These are phyloP conservation scores for Brasilioporus rufonigricans DNA, from an alignment of 768 basidiomycete species.

Conservation along the genomic window DNA sequence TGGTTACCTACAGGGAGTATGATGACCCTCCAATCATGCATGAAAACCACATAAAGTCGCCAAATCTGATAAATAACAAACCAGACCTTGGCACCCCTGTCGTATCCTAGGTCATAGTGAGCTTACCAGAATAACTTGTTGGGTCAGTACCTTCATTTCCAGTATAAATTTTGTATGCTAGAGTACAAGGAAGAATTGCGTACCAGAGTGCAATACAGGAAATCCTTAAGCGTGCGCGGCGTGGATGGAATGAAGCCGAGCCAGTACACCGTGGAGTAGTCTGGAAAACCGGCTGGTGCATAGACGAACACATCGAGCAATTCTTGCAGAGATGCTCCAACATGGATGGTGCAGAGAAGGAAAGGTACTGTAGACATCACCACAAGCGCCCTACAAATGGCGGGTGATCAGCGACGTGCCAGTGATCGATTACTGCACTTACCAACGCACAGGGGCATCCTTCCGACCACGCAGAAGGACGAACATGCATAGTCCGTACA, in stretches of 20 bases:
- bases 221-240: not conserved
- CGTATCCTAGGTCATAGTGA: not conserved
- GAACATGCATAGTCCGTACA: not conserved
- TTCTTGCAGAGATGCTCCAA: not conserved
- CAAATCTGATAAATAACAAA: not conserved
- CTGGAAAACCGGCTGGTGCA: not conserved
- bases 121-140: not conserved
- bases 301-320: conserved; percentile 6
- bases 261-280: conserved; percentile 3
- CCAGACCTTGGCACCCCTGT: not conserved
- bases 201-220: not conserved
- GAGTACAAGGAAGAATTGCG: not conserved
- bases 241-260: not conserved
- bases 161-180: not conserved
- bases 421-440: not conserved
- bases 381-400: not conserved
- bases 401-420: not conserved
- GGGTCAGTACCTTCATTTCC: not conserved
- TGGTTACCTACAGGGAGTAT: not conserved
- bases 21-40: not conserved
- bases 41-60: conserved; percentile 2
- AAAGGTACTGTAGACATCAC: not conserved
- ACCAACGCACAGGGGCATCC: not conserved
- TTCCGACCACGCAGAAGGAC: not conserved
- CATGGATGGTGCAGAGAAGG: not conserved